Evolutionary conservation across 805 yeast species (phyloP), one percentile per base, ranked within the genome.

Genomic region (Maudiozyma pseudohumilis): DNA sequence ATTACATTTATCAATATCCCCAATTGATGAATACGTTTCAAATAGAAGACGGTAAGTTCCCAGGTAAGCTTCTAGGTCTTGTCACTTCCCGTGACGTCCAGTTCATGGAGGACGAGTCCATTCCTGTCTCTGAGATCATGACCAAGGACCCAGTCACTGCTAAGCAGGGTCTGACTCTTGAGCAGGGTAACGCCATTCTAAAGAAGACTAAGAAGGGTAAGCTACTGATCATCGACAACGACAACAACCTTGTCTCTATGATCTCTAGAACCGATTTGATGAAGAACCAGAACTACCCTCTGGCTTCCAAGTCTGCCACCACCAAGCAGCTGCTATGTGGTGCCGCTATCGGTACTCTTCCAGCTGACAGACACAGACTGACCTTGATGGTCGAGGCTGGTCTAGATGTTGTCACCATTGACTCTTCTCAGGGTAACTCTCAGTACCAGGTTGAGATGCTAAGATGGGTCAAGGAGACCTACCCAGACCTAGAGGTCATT

Each of bases 401-500:
- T 55, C 76, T 92, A 61, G 98, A 92, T 64, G 96, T 92, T 47
- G 96, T 92, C 45, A 78, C 92, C 43, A 55, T 92, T 47, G 98
- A 92, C 68, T 89, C 97, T 21, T 85, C 96, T 46, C 96, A 92
- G 72, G 98, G 98, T 65, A 85, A 94, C 72, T 92, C 98, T 37
- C 57, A 82, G 49, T 92, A 80, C 86, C 98, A 92, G 74, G 63
- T 87, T 55, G 77, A 89, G 53, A 83, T 92, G 95, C 73, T 92
- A 66, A 73, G 79, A 68, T 86, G 86, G 88, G 81, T 85, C 68
- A 92, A 92, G 69, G 59, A 64, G 49, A 82, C 74, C 37, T 77
- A 64, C 72, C 86, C 94, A 49, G 74, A 80, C 19, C 69, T 92
- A 55, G 77, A 92, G 66, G 84, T 92, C 48, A 78, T 92, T 66